Base-by-base conservation (phyloP, 805 yeast genomes). In the Kockiozyma suomiensis region DNA sequence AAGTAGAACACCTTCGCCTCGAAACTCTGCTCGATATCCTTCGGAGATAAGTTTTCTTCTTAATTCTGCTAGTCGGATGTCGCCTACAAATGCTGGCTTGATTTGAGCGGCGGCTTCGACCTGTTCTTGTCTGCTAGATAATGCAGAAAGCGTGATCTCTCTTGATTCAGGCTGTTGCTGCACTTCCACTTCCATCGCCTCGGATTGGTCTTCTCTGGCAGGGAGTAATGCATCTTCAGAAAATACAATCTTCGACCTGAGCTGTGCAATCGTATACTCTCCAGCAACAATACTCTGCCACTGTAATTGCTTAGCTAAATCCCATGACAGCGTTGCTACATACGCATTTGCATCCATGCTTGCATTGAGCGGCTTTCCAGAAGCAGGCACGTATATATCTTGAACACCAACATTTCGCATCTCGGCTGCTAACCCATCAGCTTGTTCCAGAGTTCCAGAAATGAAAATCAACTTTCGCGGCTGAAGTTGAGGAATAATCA, bases 1-100 rank as follows among this genome's bases (percentile, higher is more conserved):
- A 13, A 92, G 96, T 41, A 94, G 76, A 0, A 91, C 85, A 71
- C 98, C 98, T 72, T 91, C 97, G 56, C 97, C 96, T 72, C 87
- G 85, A 72, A 93, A 90, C 70, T 92, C 97, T 0, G 96, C 97
- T 54, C 77, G 78, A 68, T 87, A 82, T 50, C 89, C 87, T 56
- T 76, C 73, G 4, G 79, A 75, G 32, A 78, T 74, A 38, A 94
- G 77, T 59, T 80, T 81, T 66, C 83, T 82, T 68, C 88, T 86
- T 52, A 94, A 77, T 64, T 91, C 96, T 0, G 94, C 88, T 26
- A 94, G 77, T 62, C 88, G 81, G 46, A 94, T 84, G 71, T 92
- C 97, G 40, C 99, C 99, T 59, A 94, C 89, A 17, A 90, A 88
- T 51, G 88, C 75, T 37, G 87, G 82, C 35, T 52, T 42, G 35